Evolutionary conservation across 2,329 filamentous ascomycete genomes (phyloP), one percentile per base, ranked within the genome.

Genomic region (Tolypocladium nubicola): DNA sequence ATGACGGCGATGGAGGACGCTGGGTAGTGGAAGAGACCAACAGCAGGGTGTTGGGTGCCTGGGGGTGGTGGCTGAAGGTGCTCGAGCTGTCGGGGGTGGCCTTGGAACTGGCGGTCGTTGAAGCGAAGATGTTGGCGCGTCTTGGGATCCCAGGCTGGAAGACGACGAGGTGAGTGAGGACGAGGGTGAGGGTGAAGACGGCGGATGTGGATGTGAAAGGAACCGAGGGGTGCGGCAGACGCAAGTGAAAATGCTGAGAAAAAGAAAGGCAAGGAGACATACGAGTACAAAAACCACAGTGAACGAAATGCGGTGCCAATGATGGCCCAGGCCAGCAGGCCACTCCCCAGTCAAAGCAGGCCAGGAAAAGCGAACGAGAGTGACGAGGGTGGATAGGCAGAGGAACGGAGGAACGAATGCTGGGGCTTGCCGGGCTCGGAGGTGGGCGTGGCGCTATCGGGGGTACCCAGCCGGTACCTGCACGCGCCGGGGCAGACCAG

Each of bases 361-460:
- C 50, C 33, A 10, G 23, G 45, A 47, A 13, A 19, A 47, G 45
- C 45, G 16, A 30, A 10, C 26, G 45, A 49, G 53, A 47, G 40
- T 16, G 40, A 35, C 26, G 39, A 40, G 56, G 56, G 54, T 41
- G 52, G 43, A 58, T 45, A 52, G 38, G n/a, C 35, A 40, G 56
- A 57, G 56, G 47, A 59, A 59, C 45, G 58, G 53, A 56, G 47
- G 21, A 41, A 53, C 39, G 37, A 54, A 56, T 49, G 57, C 53
- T 55, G 40, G 43, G 49, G 14, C 21, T 33, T 40, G 50, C 26
- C 9, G 13, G 8, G 6, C 7, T 7, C 16, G 9, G 43, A 30
- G 47, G 8, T 26, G 47, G 47, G 47, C 13, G 47, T 52, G 47
- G 30, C 30, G 11, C 47, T 52, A 52, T 35, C 21, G 11, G 16